Base-by-base conservation (phyloP, 2,329 filamentous ascomycete genomes). In the Hymenoscyphus scutula region DNA sequence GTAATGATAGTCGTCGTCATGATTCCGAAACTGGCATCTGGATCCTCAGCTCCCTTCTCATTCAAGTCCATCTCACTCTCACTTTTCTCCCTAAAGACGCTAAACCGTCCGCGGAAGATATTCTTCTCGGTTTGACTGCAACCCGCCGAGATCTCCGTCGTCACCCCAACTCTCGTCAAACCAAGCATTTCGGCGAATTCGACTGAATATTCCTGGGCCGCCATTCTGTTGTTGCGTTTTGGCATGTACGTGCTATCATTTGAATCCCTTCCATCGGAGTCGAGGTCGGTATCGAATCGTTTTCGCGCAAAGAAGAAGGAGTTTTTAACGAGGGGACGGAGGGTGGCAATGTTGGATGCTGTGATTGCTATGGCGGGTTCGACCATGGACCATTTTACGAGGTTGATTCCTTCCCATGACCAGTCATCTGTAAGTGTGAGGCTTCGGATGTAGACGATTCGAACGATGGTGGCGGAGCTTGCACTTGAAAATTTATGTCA, bases 341-440 rank as follows among this genome's bases (percentile, higher is more conserved):
- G 72, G 0, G 77, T 78, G 1, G 77, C 77, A 27, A 76, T 67
- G 5, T 74, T 76, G 5, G 75, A 76, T 6, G 77, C 77, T 5
- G 74, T 71, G 1, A 79, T 74, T 5, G 76, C 77, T 17, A 79
- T 74, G 3, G 75, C 76, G 34, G 75, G 76, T 64, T 79, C 77
- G n/a, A 77, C 72, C 55, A 78, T 77, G 3, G 76, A 78, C 78
- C 78, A 80, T 62, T 79, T 78, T 5, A 76, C 74, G 6, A 79
- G 68, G 65, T 77, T 77, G 17, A 77, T 76, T 62, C 77, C 77
- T 60, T 75, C 73, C 72, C 76, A 78, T 1, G 77, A 70, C 56
- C 75, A 75, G 60, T 80, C 77, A 10, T 64, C 63, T 30, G 74
- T 74, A n/a, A 72, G 66, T 1, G 71, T 69, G 5, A 80, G 71